Evolutionary conservation across 305 asterid genomes (phyloP).

Genomic region (Striga hermonthica): DNA sequence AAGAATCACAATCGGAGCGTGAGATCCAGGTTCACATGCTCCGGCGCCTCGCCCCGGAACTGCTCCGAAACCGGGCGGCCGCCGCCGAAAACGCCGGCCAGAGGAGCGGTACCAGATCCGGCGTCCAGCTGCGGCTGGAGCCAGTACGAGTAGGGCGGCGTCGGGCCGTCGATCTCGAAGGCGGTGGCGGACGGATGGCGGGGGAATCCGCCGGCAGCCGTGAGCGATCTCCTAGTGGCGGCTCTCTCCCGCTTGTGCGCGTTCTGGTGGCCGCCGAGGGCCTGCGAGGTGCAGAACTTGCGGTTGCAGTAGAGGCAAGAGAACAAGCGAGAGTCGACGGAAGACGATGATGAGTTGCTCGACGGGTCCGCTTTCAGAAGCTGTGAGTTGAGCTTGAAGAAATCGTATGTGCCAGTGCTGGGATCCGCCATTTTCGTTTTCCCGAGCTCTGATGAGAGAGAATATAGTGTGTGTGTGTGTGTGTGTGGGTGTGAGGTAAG

Average conservation of each 20-base stretch:
- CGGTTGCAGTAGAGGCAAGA: slow-evolving; percentile 85
- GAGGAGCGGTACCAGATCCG: slow-evolving; percentile 11
- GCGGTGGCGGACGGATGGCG: slow-evolving; percentile 27
- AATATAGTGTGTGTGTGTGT: no score
- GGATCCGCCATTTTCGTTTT: slow-evolving; percentile 22
- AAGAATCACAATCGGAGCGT: slow-evolving; percentile 46
- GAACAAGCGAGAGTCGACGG: slow-evolving; percentile 42
- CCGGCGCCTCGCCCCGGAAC: slow-evolving; percentile 32
- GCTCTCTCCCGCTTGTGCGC: slow-evolving; percentile 91
- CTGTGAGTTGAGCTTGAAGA: neutral
- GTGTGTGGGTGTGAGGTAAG: no score
- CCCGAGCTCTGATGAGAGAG: slow-evolving; percentile 13
- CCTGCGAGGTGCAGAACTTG: slow-evolving; percentile 84
- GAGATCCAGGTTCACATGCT: slow-evolving; percentile 43
- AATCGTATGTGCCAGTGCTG: no score
- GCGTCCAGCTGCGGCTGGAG: slow-evolving; percentile 30
- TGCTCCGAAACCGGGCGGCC: slow-evolving; percentile 29
- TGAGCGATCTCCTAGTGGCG: slow-evolving; percentile 50
- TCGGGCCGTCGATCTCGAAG: slow-evolving; percentile 24
- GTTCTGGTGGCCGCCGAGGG: slow-evolving; percentile 89
- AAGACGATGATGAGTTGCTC: slow-evolving; percentile 18
- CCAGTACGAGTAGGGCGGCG: slow-evolving; percentile 36
- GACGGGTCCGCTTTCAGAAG: neutral
- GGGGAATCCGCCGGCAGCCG: slow-evolving; percentile 26
- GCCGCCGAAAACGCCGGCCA: slow-evolving; percentile 16